Percentiles rank a stretch among this genome's conserved stretches.
Conservation (phyloP, 129 eudicot genomes). For the Arctium minus region DNA sequence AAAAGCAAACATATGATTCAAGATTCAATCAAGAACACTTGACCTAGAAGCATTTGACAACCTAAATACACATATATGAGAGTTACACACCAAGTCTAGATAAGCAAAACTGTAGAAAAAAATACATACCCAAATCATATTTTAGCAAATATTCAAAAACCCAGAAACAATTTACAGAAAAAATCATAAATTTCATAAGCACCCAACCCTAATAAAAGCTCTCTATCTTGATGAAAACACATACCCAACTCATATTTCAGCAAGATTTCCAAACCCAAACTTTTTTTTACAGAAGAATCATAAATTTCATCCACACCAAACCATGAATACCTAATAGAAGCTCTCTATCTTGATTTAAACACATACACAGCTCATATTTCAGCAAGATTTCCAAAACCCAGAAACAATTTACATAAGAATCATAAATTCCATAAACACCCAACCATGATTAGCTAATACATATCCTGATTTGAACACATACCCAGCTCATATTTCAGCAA, state of each 20-base stretch:
- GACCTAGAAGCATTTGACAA: background rate
- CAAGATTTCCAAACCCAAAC: background rate
- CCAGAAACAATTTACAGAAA: background rate
- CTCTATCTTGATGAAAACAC: background rate
- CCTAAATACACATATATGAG: background rate
- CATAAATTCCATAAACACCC: background rate
- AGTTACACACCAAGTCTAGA: background rate
- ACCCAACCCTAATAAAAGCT: background rate
- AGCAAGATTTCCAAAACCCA: constrained; percentile 2
- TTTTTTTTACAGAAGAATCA: background rate
- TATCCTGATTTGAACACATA: background rate
- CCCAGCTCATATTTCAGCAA: constrained; percentile 10
- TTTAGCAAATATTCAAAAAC: background rate
- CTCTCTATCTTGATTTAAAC: background rate
- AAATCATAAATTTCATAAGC: background rate
- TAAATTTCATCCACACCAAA: background rate
- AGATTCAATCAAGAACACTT: background rate
- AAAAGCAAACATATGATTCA: background rate
- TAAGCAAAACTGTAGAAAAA: background rate
- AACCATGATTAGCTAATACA: too few relatives aligned
- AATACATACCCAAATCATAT: background rate
- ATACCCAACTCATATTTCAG: background rate
- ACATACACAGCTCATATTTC: constrained; percentile 16
- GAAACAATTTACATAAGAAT: background rate
- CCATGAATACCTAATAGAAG: background rate